Conservation (phyloP, 257 asterid species). For the Salvia splendens region DNA sequence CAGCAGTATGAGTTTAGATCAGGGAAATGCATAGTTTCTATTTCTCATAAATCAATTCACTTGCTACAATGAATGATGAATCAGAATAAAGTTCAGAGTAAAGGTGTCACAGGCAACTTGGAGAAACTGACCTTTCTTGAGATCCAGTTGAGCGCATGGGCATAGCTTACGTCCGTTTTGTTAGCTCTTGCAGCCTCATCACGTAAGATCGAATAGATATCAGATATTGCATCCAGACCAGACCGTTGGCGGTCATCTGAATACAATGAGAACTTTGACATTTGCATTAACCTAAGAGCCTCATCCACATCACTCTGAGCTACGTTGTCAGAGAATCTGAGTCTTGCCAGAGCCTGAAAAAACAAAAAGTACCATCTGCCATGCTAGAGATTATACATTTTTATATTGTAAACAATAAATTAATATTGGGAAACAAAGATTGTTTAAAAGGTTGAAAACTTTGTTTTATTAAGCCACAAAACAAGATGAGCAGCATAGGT, state of each 20-base stretch:
- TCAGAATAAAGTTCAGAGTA: too few relatives aligned
- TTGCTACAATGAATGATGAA: too few relatives aligned
- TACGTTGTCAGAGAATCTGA: conserved; percentile 68
- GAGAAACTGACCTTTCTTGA: conserved; percentile 80
- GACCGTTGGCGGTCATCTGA: conserved; percentile 90
- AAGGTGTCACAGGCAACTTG: background rate
- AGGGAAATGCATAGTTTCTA: background rate
- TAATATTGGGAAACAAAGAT: too few relatives aligned
- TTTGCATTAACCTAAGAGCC: conserved; percentile 97
- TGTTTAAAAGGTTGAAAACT: too few relatives aligned
- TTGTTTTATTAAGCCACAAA: too few relatives aligned
- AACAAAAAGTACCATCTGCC: conserved; percentile 12
- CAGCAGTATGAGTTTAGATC: background rate
- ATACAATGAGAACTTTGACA: conserved; percentile 97
- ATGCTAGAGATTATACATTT: conserved; percentile 5
- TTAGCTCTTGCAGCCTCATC: conserved; percentile 92
- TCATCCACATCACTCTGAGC: conserved; percentile 98
- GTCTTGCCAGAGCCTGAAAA: conserved; percentile 92
- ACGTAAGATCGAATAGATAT: conserved; percentile 89
- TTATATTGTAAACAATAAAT: background rate
- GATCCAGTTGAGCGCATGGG: conserved; percentile 97
- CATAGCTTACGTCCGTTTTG: conserved; percentile 82
- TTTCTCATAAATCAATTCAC: background rate
- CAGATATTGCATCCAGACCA: conserved; percentile 95
- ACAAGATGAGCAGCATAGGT: too few relatives aligned